A percentile compares a stretch with the other conserved stretches of the same genome.
Conservation (phyloP, 2,329 filamentous ascomycete genomes). For the Podosphaera fusca region DNA sequence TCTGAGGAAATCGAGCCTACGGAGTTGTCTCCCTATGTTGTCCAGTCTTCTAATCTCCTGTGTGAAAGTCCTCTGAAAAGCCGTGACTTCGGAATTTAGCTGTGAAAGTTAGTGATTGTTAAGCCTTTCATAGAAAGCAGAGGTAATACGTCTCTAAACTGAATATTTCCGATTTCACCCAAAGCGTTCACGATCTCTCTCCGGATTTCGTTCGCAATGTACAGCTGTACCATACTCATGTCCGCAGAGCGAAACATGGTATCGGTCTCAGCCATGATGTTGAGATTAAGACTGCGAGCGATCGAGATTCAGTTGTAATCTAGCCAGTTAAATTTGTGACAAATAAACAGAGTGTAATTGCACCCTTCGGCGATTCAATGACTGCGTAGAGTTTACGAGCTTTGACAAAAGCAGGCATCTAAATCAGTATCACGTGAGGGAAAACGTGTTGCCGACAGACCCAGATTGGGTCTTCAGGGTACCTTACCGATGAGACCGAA, state of each 20-base stretch:
- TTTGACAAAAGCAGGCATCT: no score
- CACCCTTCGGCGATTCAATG: no score
- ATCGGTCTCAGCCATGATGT: constrained; percentile 28
- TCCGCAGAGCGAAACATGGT: constrained; percentile 99
- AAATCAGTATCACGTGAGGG: no score
- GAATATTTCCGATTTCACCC: constrained; percentile 85
- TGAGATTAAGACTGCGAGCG: no score
- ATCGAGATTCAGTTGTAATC: no score
- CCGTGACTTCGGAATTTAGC: constrained; percentile 81
- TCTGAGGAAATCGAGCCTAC: constrained; percentile 29
- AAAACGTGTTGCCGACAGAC: no score
- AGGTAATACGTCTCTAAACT: constrained; percentile 69
- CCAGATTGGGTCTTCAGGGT: no score
- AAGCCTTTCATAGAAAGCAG: not conserved
- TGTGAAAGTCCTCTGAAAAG: constrained; percentile 92
- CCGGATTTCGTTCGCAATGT: constrained; percentile 96
- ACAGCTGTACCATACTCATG: constrained; percentile 99
- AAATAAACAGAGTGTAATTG: no score
- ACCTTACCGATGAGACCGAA: no score
- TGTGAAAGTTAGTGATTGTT: constrained; percentile 18
- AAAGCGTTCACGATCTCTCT: constrained; percentile 91
- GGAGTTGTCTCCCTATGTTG: constrained; percentile 92
- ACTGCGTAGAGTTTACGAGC: no score
- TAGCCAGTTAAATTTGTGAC: no score
- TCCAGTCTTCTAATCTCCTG: constrained; percentile 93